These are phyloP conservation scores for Hortiboletus campestris DNA, from an alignment of 768 basidiomycete species.

Conservation along the genomic window DNA sequence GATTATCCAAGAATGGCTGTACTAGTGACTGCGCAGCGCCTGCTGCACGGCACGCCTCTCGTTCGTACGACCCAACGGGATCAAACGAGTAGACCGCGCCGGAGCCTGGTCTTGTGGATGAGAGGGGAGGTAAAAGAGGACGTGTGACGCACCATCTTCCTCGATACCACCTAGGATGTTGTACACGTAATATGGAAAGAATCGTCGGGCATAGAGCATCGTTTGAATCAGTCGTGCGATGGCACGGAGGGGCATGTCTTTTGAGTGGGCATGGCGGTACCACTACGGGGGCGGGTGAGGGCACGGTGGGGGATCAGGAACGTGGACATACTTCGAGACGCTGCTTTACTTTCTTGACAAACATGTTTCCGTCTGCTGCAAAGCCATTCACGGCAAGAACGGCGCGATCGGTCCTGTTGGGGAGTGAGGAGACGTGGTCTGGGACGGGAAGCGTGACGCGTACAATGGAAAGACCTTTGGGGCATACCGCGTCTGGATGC, in stretches of 20 bases:
- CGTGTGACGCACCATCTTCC: constrained; percentile 75
- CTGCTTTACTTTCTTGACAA: constrained; percentile 95
- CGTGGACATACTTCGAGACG: constrained; percentile 76
- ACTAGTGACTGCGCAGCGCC: constrained; percentile 93
- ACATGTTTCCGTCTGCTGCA: constrained; percentile 95
- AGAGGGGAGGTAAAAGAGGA: neutral
- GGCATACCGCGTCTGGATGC: constrained; percentile 95
- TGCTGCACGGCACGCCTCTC: constrained; percentile 93
- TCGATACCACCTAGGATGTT: constrained; percentile 96
- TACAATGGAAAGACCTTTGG: constrained; percentile 94
- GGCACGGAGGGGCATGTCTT: constrained; percentile 94
- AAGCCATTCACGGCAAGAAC: constrained; percentile 97
- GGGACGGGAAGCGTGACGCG: constrained; percentile 29
- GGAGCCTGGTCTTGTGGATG: constrained; percentile 52
- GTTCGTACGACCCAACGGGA: constrained; percentile 97
- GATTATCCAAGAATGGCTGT: constrained; percentile 98
- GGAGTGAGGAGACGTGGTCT: neutral
- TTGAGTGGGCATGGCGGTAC: constrained; percentile 96
- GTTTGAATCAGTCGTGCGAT: constrained; percentile 99
- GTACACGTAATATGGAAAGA: constrained; percentile 99
- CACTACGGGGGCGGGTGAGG: constrained; percentile 51
- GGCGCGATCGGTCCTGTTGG: constrained; percentile 79
- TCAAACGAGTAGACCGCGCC: constrained; percentile 99
- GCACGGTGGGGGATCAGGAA: neutral
- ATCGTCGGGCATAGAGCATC: constrained; percentile 93